These are phyloP conservation scores for Ormosia semicastrata DNA, from an alignment of 306 rosid species.

Conservation along the genomic window DNA sequence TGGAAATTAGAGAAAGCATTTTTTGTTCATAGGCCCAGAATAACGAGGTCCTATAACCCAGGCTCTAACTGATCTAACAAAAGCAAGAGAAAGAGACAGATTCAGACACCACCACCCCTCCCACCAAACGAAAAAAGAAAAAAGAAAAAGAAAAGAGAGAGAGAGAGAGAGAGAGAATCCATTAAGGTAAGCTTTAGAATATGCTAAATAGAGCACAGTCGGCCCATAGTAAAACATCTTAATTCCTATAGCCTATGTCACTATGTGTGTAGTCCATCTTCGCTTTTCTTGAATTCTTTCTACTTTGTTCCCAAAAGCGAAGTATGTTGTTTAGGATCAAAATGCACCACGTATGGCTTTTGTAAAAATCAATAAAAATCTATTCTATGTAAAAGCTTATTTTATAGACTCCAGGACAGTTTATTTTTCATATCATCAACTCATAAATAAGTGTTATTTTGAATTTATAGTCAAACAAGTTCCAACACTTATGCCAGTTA, in stretches of 20 bases:
- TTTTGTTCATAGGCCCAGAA: not conserved
- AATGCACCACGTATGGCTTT: constrained; percentile 15
- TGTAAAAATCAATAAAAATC: not conserved
- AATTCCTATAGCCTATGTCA: not conserved
- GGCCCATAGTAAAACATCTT: not conserved
- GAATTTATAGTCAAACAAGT: not conserved
- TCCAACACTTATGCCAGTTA: not conserved
- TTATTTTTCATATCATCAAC: not conserved
- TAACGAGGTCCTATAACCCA: not conserved
- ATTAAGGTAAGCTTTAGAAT: not conserved
- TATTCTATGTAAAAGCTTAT: not conserved
- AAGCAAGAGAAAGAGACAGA: no score
- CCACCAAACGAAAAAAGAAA: no score
- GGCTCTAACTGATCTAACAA: no score
- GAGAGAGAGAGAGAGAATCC: not conserved
- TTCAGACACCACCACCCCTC: no score
- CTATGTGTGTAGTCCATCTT: not conserved
- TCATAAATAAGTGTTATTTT: not conserved
- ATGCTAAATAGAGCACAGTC: not conserved
- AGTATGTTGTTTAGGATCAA: not conserved
- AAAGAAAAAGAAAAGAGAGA: no score
- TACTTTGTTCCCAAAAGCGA: constrained; percentile 23
- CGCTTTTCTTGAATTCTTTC: constrained; percentile 1
- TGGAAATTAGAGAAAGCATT: not conserved
- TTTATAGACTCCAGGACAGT: not conserved